These are phyloP conservation scores for Juncus inflexus DNA, from an alignment of 176 grass and related monocot species.

Conservation along the genomic window DNA sequence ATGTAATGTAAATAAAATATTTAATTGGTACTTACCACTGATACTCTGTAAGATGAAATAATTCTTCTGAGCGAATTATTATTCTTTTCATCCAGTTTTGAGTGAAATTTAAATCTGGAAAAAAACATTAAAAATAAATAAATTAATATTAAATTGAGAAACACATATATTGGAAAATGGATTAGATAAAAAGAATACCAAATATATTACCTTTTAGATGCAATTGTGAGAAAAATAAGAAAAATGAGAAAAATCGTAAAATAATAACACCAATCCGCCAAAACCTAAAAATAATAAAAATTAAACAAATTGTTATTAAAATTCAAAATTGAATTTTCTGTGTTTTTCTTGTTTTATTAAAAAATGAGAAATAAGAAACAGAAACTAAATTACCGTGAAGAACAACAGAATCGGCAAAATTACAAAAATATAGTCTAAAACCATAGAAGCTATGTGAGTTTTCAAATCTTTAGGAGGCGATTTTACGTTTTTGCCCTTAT, in stretches of 20 bases:
- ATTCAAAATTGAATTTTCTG: neutral
- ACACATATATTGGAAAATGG: constrained; percentile 14
- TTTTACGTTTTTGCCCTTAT: constrained; percentile 52
- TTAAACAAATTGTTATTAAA: constrained; percentile 6
- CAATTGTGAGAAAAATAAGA: constrained; percentile 36
- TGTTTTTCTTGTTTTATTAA: neutral
- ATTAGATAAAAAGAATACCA: neutral
- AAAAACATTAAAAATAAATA: constrained; percentile 28
- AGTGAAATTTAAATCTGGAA: constrained; percentile 38
- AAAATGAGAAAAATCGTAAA: constrained; percentile 42
- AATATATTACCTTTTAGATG: constrained; percentile 55
- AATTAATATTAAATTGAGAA: constrained; percentile 18
- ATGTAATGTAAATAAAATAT: neutral
- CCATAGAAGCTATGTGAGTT: constrained; percentile 40
- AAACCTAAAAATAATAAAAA: constrained; percentile 39
- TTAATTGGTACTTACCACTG: constrained; percentile 50
- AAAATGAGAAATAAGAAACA: constrained; percentile 12
- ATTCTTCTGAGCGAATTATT: constrained; percentile 34
- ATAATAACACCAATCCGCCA: constrained; percentile 58
- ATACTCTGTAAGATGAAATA: constrained; percentile 86
- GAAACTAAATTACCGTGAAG: constrained; percentile 61
- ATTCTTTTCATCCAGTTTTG: constrained; percentile 30
- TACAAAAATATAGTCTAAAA: constrained; percentile 57
- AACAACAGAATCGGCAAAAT: constrained; percentile 69
- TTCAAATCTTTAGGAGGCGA: constrained; percentile 37